A percentile compares a stretch with the other conserved stretches of the same genome.
These are phyloP conservation scores for Scutellaria barbata DNA, from an alignment of 257 asterid species.

Conservation along the genomic window DNA sequence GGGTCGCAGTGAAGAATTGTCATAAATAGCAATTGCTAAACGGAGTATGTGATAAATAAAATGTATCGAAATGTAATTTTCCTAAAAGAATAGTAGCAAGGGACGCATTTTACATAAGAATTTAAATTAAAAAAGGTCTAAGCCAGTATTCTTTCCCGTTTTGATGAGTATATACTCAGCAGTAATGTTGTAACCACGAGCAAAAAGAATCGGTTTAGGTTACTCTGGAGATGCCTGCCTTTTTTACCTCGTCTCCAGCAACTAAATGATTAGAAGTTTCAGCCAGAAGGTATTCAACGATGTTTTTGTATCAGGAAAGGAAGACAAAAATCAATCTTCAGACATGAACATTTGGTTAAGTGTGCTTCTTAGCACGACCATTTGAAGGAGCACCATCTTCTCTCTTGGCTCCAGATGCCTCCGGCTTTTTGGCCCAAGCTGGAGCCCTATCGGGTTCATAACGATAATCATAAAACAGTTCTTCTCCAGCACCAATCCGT, in stretches of 20 bases:
- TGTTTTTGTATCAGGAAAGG: conserved; percentile 31
- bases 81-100: conserved; percentile 30
- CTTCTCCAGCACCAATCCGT: conserved; percentile 80
- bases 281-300: conserved; percentile 32
- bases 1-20: conserved; percentile 29
- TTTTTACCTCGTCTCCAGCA: conserved; percentile 43
- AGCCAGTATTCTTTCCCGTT: conserved; percentile 37
- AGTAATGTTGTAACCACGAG: conserved; percentile 39
- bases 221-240: conserved; percentile 48
- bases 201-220: conserved; percentile 47
- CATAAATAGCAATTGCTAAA: not conserved
- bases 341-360: conserved; percentile 32
- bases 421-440: conserved; percentile 94
- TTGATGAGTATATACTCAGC: conserved; percentile 42
- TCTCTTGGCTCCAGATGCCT: conserved; percentile 63
- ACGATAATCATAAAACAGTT: conserved; percentile 84
- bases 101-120: conserved; percentile 43
- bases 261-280: conserved; percentile 41
- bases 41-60: not conserved
- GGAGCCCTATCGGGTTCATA: conserved; percentile 86
- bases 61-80: conserved; percentile 21
- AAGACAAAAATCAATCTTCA: conserved; percentile 39
- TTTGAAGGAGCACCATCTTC: conserved; percentile 51
- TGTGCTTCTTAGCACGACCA: conserved; percentile 56
- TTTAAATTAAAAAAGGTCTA: conserved; percentile 9